Conservation (phyloP, 2,329 filamentous ascomycete genomes). For the Aspergillus fijiensis region DNA sequence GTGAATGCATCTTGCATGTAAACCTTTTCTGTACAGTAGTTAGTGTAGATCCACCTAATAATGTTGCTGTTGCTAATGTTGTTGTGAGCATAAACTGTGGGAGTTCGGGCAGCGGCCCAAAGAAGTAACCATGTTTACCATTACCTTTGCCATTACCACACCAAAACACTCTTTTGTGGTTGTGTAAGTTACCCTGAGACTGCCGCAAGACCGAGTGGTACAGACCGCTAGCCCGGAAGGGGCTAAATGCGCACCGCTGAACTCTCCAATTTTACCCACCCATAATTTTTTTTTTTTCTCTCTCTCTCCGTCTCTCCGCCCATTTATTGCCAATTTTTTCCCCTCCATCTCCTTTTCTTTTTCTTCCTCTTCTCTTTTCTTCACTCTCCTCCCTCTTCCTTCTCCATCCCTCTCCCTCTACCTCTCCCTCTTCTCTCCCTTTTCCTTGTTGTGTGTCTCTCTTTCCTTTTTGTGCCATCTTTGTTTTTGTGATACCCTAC, state of each 20-base stretch:
- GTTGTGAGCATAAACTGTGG: background rate
- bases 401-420: constrained; percentile 15
- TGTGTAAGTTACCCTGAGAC: background rate
- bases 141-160: background rate
- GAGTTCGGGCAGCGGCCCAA: constrained; percentile 1
- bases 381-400: constrained; percentile 23
- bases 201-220: background rate
- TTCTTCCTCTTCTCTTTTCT: constrained; percentile 10
- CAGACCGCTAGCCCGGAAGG: background rate
- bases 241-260: background rate
- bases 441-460: constrained; percentile 21
- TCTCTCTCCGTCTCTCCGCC: background rate
- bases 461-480: constrained; percentile 25
- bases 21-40: too few species aligned
- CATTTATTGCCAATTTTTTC: constrained; percentile 1
- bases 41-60: too few species aligned
- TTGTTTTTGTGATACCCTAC: constrained; percentile 35
- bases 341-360: constrained; percentile 8
- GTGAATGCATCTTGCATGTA: too few species aligned
- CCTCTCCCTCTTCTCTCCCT: constrained; percentile 16
- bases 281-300: constrained; percentile 1
- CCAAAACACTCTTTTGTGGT: background rate
- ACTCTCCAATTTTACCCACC: background rate
- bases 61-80: background rate
- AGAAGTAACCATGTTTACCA: background rate